Conservation (phyloP, 2,329 filamentous ascomycete species). For the Thielaviopsis musarum region DNA sequence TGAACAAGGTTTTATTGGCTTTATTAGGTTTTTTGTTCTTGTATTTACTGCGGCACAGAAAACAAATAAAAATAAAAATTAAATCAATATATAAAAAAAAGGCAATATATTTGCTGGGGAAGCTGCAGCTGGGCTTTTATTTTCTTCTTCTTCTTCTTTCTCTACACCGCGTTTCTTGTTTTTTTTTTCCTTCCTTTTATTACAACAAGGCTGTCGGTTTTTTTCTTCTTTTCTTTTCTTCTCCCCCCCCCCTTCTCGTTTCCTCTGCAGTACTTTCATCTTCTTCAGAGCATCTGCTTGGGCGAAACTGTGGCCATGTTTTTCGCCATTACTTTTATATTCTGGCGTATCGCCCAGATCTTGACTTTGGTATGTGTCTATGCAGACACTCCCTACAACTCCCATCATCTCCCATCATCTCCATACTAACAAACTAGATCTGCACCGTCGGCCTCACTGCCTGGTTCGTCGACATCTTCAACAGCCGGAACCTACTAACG, state of each 20-base stretch:
- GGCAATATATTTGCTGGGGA: background rate
- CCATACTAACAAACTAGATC: conserved; percentile 28
- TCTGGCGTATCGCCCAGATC: conserved; percentile 45
- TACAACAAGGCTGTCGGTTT: background rate
- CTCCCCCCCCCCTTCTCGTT: background rate
- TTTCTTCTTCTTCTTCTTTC: background rate
- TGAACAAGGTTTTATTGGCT: background rate
- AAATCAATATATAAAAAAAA: too few species aligned
- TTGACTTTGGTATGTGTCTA: conserved; percentile 38
- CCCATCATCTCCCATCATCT: background rate
- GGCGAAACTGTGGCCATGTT: conserved; percentile 31
- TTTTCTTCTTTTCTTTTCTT: background rate
- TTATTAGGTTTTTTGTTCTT: background rate
- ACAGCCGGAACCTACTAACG: conserved; percentile 37
- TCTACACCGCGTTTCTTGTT: too few species aligned
- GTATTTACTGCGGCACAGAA: background rate
- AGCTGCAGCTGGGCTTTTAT: background rate
- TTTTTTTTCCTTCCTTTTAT: too few species aligned
- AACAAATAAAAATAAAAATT: background rate
- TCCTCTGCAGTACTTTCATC: background rate
- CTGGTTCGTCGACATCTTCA: conserved; percentile 47
- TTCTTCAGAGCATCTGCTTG: background rate
- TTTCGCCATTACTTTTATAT: conserved; percentile 46
- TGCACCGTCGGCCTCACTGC: conserved; percentile 49
- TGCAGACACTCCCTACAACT: background rate